These are phyloP conservation scores for Hibiscus tridactylites DNA, from an alignment of 345 rosid genomes.

Conservation along the genomic window DNA sequence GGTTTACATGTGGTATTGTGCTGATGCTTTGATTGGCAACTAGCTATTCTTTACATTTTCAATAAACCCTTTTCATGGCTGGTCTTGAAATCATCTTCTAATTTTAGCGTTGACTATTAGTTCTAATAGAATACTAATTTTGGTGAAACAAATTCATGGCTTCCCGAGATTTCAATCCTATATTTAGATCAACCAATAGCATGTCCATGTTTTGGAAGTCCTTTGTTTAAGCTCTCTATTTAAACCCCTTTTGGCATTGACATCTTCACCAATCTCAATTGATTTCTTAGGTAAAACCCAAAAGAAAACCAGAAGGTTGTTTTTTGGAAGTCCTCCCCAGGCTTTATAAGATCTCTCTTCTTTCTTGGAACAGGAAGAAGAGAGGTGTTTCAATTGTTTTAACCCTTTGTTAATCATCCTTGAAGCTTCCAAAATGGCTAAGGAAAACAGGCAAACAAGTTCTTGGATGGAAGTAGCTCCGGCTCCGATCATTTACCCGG, in stretches of 20 bases:
- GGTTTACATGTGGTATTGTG: neutral
- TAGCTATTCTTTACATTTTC: too few relatives aligned
- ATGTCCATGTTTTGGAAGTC: too few relatives aligned
- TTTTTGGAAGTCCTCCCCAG: neutral
- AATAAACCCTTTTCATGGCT: too few relatives aligned
- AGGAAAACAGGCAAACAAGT: neutral
- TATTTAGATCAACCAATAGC: neutral
- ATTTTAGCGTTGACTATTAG: neutral
- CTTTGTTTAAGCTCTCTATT: neutral
- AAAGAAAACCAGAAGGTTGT: neutral
- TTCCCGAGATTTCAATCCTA: neutral
- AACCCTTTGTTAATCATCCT: neutral
- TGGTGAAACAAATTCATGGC: neutral
- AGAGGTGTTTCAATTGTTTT: neutral
- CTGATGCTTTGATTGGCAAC: neutral
- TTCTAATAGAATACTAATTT: neutral
- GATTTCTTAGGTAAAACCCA: neutral
- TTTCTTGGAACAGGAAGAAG: neutral
- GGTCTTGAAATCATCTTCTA: neutral
- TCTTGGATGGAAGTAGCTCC: neutral
- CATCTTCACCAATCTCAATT: neutral
- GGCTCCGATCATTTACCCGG: neutral
- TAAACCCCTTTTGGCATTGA: neutral
- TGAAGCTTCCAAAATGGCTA: neutral
- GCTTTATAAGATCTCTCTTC: neutral